Evolutionary conservation across 176 grass and related monocot genomes (phyloP), one percentile per base, ranked within the genome.

Genomic region (Pontederia paniculata): DNA sequence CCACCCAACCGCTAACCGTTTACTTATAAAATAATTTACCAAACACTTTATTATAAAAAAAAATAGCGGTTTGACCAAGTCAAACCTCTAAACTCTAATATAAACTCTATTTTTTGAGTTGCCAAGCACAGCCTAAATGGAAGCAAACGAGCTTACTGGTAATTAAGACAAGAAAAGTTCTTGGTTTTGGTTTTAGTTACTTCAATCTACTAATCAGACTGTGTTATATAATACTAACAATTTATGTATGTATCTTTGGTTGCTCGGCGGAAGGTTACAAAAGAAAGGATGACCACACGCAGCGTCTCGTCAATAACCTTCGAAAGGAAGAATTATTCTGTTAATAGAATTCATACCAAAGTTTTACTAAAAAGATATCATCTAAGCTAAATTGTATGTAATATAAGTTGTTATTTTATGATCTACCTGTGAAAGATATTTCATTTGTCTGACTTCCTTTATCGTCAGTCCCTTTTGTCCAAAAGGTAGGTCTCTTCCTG

Each of bases 271-370:
- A 84, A 94, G 5, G 83, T 76, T 12, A 94, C 88, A 44, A 94
- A 94, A 1, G 88, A 88, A 67, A 88, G 84, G 74, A 88, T 94
- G 51, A 94, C 77, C 7, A 84, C 15, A 9, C 88, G 84, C 20
- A 94, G 71, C 5, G 89, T 94, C 80, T 94, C 89, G 9, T 94
- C 89, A 17, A 84, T 66, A 67, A 94, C 67, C 83, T 94, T 77
- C n/a, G 48, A 57, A 18, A 65, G 73, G 51, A 49, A 9, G 43
- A 63, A 55, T 48, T 54, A 25, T 47, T 9, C 17, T 68, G 0
- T 57, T 50, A 16, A 14, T 9, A 18, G 2, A 18, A 21, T 52
- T 52, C 50, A 31, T 31, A 31, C 5, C 49, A 48, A 67, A 51
- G 43, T 15, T 0, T 58, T 5, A 42, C 50, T 12, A 15, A 54